phyloP scores from a whole-genome alignment of 352 stramenopile species.

The Phytopythium aichiense region DNA sequence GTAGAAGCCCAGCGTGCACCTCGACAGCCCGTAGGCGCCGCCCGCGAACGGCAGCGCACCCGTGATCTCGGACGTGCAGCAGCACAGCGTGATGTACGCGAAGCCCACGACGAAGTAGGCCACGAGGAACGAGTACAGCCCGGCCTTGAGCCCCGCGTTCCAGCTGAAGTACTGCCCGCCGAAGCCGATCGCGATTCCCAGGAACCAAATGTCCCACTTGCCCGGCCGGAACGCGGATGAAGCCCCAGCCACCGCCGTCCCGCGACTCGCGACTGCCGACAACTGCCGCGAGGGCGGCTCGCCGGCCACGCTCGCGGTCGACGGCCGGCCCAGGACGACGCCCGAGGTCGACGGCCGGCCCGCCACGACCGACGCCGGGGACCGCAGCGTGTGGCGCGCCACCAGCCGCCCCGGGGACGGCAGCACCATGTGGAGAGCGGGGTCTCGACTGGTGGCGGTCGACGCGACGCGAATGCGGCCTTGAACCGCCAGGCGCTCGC shows the following conservation, averaged over 20 bases:
- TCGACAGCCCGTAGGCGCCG: slow-evolving; percentile 26
- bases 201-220: slow-evolving; percentile 59
- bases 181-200: slow-evolving; percentile 29
- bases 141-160: slow-evolving; percentile 23
- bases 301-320: slow-evolving; percentile 90
- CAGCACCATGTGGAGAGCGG: neutral
- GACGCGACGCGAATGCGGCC: too few relatives aligned
- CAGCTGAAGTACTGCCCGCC: slow-evolving; percentile 35
- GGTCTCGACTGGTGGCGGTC: too few relatives aligned
- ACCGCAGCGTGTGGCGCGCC: neutral
- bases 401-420: neutral
- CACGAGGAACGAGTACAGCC: slow-evolving; percentile 20
- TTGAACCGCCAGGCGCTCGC: too few relatives aligned
- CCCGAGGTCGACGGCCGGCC: neutral
- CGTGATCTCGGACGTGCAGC: slow-evolving; percentile 27
- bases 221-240: slow-evolving; percentile 91
- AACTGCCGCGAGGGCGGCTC: neutral
- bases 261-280: slow-evolving; percentile 14
- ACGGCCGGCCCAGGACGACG: slow-evolving; percentile 52
- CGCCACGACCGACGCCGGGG: neutral
- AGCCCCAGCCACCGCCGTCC: slow-evolving; percentile 68
- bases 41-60: slow-evolving; percentile 27
- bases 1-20: slow-evolving; percentile 32
- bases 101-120: slow-evolving; percentile 17
- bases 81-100: slow-evolving; percentile 26